Evolutionary conservation across 2,329 filamentous ascomycete genomes (phyloP).

Genomic region (Phialemoniopsis sp.): DNA sequence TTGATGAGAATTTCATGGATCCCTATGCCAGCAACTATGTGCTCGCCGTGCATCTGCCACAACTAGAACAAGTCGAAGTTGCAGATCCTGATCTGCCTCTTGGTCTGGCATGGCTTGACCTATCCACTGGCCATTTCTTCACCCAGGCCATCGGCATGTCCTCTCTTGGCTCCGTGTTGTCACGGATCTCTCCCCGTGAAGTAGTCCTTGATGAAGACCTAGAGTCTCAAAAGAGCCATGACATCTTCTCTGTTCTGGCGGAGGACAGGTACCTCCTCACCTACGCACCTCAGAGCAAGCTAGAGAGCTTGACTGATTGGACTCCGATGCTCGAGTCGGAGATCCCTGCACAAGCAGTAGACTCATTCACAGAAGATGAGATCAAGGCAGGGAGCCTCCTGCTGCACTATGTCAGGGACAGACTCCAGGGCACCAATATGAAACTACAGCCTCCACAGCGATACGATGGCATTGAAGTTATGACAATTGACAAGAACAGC

Average conservation of each 20-base stretch:
- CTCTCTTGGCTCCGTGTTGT: conserved; percentile 74
- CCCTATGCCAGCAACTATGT: conserved; percentile 92
- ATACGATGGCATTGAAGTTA: conserved; percentile 69
- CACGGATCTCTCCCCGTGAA: conserved; percentile 79
- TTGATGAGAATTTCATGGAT: conserved; percentile 97
- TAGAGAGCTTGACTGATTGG: conserved; percentile 62
- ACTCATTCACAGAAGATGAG: conserved; percentile 64
- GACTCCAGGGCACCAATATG: conserved; percentile 72
- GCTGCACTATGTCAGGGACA: conserved; percentile 78
- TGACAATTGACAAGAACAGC: conserved; percentile 90
- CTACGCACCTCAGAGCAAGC: conserved; percentile 52
- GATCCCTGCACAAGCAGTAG: conserved; percentile 47
- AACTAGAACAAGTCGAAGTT: conserved; percentile 7
- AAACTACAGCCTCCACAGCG: conserved; percentile 80
- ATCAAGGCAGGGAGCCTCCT: conserved; percentile 73
- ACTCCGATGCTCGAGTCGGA: conserved; percentile 70
- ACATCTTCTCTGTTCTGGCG: conserved; percentile 63
- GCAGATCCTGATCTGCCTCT: conserved; percentile 28
- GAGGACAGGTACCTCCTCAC: conserved; percentile 75
- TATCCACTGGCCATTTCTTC: conserved; percentile 92
- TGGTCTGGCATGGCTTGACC: conserved; percentile 88
- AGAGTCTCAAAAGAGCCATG: conserved; percentile 52
- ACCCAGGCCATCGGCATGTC: conserved; percentile 71
- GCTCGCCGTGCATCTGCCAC: conserved; percentile 65
- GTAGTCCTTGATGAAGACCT: conserved; percentile 70